Base-by-base conservation (phyloP, 129 eudicot genomes). In the Pseudognaphalium luteoalbum region DNA sequence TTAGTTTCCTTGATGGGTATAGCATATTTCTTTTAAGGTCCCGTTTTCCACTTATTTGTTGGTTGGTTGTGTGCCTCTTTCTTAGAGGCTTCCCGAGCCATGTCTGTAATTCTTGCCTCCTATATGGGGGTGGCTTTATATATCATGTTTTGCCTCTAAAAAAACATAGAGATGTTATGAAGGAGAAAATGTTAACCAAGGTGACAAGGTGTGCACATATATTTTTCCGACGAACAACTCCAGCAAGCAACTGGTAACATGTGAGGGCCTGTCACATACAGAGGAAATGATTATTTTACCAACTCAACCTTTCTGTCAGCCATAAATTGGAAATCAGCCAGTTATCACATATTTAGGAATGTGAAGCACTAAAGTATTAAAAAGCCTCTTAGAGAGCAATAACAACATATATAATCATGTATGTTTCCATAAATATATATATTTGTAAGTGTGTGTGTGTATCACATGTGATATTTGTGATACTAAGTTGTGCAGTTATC, bases 241-340 rank as follows among this genome's bases (percentile, higher is more conserved):
- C 97, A 84, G 89, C 93, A 80, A 94, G 96, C 76, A 94, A 80
- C 84, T 94, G 96, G 72, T 81, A 59, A 89, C 98, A 94, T 80
- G 96, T 89, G 14, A 94, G 88, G 42, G 79, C 96, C 98, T 94
- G 88, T 71, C 74, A 81, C 59, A 75, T 39, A 75, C 34, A 75
- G 4, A 72, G 25, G 16, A 77, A 64, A 63, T 39, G 59, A 34
- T 71, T 71, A 3, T 41, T 11, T 34, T 44, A 67, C 34, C 47
- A 25, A 59, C 14, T 35, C 37, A 75, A 66, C 66, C 25, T 39
- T 61, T 75, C 32, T 50, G 65, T 19, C 56, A 41, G 29, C 60
- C 42, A 39, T 63, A 62, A 50, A 34, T 56, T 19, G 28, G 4
- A 56, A 56, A 56, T 19, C 62, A 56, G 25, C 25, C 11, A 56